Conservation (phyloP, 1,284 basidiomycete species). For the Malassezia sympodialis region DNA sequence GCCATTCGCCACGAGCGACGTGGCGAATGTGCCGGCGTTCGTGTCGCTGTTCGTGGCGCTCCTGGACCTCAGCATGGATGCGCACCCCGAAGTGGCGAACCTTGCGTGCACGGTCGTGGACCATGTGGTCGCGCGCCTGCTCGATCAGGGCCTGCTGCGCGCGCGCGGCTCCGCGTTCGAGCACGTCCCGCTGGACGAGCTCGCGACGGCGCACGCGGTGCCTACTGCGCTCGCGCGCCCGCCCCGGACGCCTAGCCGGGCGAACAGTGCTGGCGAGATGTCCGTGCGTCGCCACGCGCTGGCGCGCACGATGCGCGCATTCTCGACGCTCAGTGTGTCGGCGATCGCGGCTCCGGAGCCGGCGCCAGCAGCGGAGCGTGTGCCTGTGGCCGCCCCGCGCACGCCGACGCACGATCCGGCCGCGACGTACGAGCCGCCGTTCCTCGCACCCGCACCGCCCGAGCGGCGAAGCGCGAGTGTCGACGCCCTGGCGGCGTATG, state of each 20-base stretch:
- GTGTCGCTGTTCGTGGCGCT: conserved; percentile 84
- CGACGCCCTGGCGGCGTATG: not conserved
- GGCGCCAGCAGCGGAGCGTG: not conserved
- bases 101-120: conserved; percentile 84
- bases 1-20: conserved; percentile 66
- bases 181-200: not conserved
- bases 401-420: not conserved
- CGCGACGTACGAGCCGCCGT: not conserved
- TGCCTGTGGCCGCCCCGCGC: not conserved
- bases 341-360: not conserved
- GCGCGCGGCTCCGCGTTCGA: conserved; percentile 19
- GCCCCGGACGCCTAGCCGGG: not conserved
- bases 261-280: not conserved
- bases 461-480: conserved; percentile 20
- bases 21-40: conserved; percentile 68
- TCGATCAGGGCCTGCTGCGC: conserved; percentile 70
- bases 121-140: conserved; percentile 76
- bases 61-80: conserved; percentile 82
- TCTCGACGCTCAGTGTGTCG: conserved; percentile 1
- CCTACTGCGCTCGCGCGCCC: not conserved
- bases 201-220: not conserved
- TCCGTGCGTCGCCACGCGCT: not conserved
- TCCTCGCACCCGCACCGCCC: not conserved
- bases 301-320: conserved; percentile 11
- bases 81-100: conserved; percentile 81